Conservation (phyloP, 768 basidiomycete species). For the Gloeopeniophorella convolvens region DNA sequence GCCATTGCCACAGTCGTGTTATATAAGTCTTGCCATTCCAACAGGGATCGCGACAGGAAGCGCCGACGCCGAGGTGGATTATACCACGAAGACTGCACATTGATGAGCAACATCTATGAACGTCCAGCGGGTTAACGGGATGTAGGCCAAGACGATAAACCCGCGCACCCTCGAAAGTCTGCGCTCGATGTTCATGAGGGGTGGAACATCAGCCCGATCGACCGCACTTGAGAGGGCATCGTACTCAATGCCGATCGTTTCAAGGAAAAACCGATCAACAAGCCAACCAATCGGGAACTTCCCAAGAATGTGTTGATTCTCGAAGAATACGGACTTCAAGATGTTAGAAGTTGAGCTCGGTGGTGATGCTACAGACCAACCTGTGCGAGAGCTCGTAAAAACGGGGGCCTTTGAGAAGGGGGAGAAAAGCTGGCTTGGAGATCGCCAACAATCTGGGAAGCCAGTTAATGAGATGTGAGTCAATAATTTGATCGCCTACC, state of each 20-base stretch:
- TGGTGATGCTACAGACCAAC: conserved; percentile 36
- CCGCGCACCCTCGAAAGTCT: conserved; percentile 32
- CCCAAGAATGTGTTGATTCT: conserved; percentile 3
- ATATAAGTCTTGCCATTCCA: conserved; percentile 64
- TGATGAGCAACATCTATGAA: conserved; percentile 48
- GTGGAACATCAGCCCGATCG: conserved; percentile 29
- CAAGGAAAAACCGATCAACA: conserved; percentile 46
- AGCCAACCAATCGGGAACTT: conserved; percentile 53
- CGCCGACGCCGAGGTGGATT: conserved; percentile 66
- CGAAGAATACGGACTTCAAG: conserved; percentile 6
- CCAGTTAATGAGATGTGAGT: too few relatives aligned
- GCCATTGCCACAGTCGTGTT: conserved; percentile 34
- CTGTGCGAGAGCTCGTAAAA: conserved; percentile 59
- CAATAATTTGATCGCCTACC: conserved; percentile 31
- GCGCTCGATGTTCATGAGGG: conserved; percentile 37
- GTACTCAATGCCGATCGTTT: conserved; percentile 48
- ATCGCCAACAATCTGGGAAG: conserved; percentile 41
- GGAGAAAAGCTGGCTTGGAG: conserved; percentile 42
- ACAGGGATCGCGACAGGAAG: conserved; percentile 52
- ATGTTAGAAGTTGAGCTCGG: conserved; percentile 7
- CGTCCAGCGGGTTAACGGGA: conserved; percentile 1
- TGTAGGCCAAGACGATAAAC: not conserved
- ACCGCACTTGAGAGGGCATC: conserved; percentile 37
- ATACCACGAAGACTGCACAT: conserved; percentile 55
- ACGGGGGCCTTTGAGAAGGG: conserved; percentile 40